Conservation (phyloP, 305 asterid genomes). For the Rubia peregrina region DNA sequence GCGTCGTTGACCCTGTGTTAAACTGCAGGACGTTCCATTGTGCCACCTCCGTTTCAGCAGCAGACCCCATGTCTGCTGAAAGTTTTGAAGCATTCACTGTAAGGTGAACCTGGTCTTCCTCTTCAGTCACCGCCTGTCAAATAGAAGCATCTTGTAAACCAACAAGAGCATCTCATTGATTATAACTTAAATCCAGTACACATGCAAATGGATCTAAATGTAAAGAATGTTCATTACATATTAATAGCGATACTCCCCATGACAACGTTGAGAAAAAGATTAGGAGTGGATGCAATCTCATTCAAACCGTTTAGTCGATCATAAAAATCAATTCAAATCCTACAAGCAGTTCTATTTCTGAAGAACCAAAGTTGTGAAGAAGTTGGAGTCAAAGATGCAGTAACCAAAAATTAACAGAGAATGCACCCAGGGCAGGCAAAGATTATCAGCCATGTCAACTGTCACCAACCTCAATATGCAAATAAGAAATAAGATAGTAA, state of each 20-base stretch:
- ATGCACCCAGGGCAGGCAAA: neutral
- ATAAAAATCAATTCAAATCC: neutral
- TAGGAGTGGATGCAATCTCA: neutral
- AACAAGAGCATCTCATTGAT: neutral
- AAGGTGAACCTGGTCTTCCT: conserved; percentile 55
- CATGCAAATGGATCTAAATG: neutral
- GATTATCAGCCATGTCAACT: neutral
- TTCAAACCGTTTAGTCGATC: neutral
- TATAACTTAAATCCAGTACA: neutral
- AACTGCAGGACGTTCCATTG: conserved; percentile 97
- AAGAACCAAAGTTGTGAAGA: neutral
- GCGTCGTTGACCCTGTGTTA: conserved; percentile 86
- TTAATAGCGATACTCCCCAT: neutral
- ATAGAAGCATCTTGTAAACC: conserved; percentile 9
- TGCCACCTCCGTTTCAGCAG: conserved; percentile 65
- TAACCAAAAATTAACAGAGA: neutral
- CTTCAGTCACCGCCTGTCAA: conserved; percentile 67
- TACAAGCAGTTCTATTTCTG: neutral
- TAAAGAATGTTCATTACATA: neutral
- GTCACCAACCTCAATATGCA: neutral
- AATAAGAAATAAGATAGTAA: neutral
- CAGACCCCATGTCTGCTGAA: conserved; percentile 28
- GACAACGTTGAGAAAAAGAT: neutral
- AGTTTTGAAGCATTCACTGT: conserved; percentile 31
- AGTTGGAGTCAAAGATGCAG: neutral